Base-by-base conservation (phyloP, 1,284 basidiomycete species). In the Exsudoporus floridanus region DNA sequence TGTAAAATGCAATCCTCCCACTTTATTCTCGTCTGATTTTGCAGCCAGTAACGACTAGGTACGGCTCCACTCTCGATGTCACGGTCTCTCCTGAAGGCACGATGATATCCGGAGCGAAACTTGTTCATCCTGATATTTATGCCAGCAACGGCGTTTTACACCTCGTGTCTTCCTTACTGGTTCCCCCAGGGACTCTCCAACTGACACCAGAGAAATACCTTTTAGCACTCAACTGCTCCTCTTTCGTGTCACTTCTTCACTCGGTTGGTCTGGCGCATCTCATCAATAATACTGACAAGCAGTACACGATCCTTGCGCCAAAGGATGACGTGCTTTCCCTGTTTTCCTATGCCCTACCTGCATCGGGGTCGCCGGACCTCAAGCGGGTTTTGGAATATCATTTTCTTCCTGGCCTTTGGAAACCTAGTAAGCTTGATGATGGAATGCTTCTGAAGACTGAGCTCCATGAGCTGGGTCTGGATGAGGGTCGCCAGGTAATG, bases 81-180 rank as follows among this genome's bases (percentile, higher is more conserved):
- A 70, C 76, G 4, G 72, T 77, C 14, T 70, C 78, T 23, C 68
- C 78, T 4, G 77, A 83, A 46, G 78, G 79, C 54, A 79, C 85
- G 27, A 77, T 69, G 23, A 76, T 95, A 36, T 89, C 88, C 42
- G 77, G 78, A 25, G 85, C 90, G 1, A 72, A 77, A 21, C 75
- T 94, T 27, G 65, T 84, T 8, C 75, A 84, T 16, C 81, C 84
- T 5, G 94, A 98, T 66, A 84, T 95, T 40, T 92, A 94, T 60
- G 92, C 92, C 3, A 87, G 90, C n/a, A 98, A 98, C 60, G 94
- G 94, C 44, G 97, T 98, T 38, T 70, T 98, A 19, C 97, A 99
- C 70, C 81, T 94, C 40, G 80, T 99, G 37, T 90, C 90, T 9
- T 81, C 83, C 13, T 80, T 99, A 21, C 82, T 99, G 13, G 70